These are phyloP conservation scores for Euryodendron excelsum DNA, from an alignment of 148 eudicot species.

Conservation along the genomic window DNA sequence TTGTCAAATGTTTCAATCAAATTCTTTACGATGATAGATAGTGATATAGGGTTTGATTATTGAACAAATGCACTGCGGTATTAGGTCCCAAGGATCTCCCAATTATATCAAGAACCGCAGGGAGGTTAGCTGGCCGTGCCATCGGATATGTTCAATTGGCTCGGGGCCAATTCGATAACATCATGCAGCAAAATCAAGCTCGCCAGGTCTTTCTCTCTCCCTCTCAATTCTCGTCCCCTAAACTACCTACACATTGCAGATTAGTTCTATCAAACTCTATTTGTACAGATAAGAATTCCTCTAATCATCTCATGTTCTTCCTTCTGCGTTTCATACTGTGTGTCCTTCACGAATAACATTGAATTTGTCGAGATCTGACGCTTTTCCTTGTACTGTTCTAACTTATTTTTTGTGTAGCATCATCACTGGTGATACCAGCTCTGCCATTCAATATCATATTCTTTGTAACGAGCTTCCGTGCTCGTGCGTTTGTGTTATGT, in stretches of 20 bases:
- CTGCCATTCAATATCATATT: too few relatives aligned
- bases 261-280: background rate
- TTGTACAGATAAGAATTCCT: background rate
- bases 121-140: slow-evolving; percentile 81
- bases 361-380: too few relatives aligned
- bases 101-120: slow-evolving; percentile 66
- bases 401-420: too few relatives aligned
- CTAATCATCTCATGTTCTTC: background rate
- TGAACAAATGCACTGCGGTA: background rate
- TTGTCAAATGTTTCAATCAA: background rate
- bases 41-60: slow-evolving; percentile 8
- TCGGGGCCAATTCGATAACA: slow-evolving; percentile 87
- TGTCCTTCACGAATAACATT: too few relatives aligned
- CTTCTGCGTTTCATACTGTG: background rate
- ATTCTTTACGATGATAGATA: background rate
- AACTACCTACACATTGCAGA: background rate
- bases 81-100: slow-evolving; percentile 90
- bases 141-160: slow-evolving; percentile 90
- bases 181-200: slow-evolving; percentile 81
- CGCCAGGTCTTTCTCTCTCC: slow-evolving; percentile 60
- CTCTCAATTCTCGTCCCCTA: too few relatives aligned
- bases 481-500: background rate
- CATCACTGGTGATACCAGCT: background rate
- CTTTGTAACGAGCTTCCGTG: too few relatives aligned
- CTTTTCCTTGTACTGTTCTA: too few relatives aligned